These are phyloP conservation scores for Cryptococcus maquisensis DNA, from an alignment of 1,284 basidiomycete species.

Conservation along the genomic window DNA sequence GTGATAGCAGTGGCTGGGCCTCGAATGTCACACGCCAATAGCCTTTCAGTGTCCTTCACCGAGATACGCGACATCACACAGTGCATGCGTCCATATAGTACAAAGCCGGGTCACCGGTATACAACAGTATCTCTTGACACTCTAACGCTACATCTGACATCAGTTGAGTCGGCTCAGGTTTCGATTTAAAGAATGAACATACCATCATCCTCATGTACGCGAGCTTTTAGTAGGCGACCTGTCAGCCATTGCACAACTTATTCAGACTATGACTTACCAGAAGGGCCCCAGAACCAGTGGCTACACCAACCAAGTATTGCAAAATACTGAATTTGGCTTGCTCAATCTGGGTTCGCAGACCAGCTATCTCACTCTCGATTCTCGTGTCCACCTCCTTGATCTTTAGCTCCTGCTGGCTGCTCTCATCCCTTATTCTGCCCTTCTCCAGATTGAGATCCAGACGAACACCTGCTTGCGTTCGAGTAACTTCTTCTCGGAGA, in stretches of 20 bases:
- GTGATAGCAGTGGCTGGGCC: too few species aligned
- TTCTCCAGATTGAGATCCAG: constrained; percentile 97
- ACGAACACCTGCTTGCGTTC: constrained; percentile 90
- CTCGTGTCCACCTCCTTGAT: constrained; percentile 97
- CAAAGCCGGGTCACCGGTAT: too few species aligned
- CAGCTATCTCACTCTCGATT: constrained; percentile 95
- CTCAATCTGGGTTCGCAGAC: constrained; percentile 82
- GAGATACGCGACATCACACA: too few species aligned
- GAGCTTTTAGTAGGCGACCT: constrained; percentile 19
- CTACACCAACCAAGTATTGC: constrained; percentile 48
- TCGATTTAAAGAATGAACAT: constrained; percentile 3
- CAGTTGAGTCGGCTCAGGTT: too few species aligned
- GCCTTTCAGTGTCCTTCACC: too few species aligned
- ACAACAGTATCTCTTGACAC: too few species aligned
- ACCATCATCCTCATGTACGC: constrained; percentile 50
- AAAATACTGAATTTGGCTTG: constrained; percentile 66
- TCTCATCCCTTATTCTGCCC: constrained; percentile 88
- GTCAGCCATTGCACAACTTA: not conserved
- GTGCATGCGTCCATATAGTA: too few species aligned
- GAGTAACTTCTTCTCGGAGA: constrained; percentile 82
- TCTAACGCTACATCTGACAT: too few species aligned
- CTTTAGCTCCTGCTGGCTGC: constrained; percentile 87
- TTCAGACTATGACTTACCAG: constrained; percentile 25
- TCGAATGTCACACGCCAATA: too few species aligned
- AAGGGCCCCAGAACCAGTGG: constrained; percentile 48